Evolutionary conservation across 345 rosid genomes (phyloP).

Genomic region (Lepidium aucheri): DNA sequence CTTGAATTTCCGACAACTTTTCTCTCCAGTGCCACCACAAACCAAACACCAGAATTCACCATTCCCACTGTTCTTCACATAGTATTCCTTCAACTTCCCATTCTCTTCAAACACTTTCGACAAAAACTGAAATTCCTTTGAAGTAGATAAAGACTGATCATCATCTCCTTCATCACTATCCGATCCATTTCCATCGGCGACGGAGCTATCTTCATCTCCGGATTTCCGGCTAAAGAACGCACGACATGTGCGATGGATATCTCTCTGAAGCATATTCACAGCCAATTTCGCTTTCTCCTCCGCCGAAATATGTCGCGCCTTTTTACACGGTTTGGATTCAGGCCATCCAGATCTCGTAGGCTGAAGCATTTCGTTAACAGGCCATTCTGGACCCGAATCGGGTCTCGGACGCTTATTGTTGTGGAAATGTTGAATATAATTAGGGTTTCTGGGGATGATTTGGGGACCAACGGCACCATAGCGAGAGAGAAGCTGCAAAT

Average conservation of each 20-base stretch:
- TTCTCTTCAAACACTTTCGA: conserved; percentile 39
- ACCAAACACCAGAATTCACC: conserved; percentile 65
- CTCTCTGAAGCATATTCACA: conserved; percentile 32
- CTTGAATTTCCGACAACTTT: conserved; percentile 40
- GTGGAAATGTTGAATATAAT: neutral
- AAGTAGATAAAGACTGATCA: conserved; percentile 8
- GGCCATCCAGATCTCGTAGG: conserved; percentile 34
- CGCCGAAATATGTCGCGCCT: conserved; percentile 5
- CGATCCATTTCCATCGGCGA: conserved; percentile 2
- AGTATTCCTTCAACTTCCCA: conserved; percentile 45
- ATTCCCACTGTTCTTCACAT: conserved; percentile 37
- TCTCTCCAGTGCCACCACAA: conserved; percentile 49
- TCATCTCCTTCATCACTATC: conserved; percentile 25
- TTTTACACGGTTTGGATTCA: conserved; percentile 15
- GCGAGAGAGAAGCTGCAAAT: conserved; percentile 23
- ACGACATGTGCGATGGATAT: conserved; percentile 32
- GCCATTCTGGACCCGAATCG: conserved; percentile 32
- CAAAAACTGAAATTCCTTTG: conserved; percentile 39
- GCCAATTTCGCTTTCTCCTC: conserved; percentile 30
- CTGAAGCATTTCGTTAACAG: conserved; percentile 15
- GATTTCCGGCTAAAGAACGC: conserved; percentile 25
- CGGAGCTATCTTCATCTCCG: conserved; percentile 27
- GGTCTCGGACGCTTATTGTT: conserved; percentile 23
- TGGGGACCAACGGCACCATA: conserved; percentile 9
- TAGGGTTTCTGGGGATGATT: conserved; percentile 1